These are phyloP conservation scores for Aspergillus sergii DNA, from an alignment of 2,329 filamentous ascomycete species.

Conservation along the genomic window DNA sequence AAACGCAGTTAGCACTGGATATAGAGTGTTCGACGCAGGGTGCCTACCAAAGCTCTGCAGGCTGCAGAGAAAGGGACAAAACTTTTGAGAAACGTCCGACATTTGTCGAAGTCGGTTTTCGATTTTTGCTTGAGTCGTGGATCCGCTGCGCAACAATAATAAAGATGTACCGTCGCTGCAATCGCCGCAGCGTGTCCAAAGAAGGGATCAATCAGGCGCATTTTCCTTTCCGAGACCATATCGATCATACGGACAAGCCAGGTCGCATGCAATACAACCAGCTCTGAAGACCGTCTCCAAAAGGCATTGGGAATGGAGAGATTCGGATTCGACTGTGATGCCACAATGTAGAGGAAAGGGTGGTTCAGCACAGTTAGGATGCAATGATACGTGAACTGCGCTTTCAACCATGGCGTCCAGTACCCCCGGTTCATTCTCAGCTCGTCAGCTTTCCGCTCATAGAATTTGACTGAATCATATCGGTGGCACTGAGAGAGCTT, in stretches of 20 bases:
- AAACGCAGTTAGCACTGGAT: slow-evolving; percentile 9
- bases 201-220: slow-evolving; percentile 55
- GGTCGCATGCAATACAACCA: slow-evolving; percentile 55
- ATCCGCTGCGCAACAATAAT: slow-evolving; percentile 56
- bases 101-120: slow-evolving; percentile 56
- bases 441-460: slow-evolving; percentile 52
- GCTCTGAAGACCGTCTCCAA: slow-evolving; percentile 56
- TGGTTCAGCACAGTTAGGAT: slow-evolving; percentile 57
- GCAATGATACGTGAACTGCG: slow-evolving; percentile 57
- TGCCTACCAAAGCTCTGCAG: slow-evolving; percentile 49
- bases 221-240: slow-evolving; percentile 55
- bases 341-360: slow-evolving; percentile 57
- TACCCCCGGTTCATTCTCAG: slow-evolving; percentile 50
- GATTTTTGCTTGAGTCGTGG: slow-evolving; percentile 54
- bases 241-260: slow-evolving; percentile 60
- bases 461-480: slow-evolving; percentile 57
- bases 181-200: slow-evolving; percentile 56
- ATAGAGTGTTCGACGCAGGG: neutral
- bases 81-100: slow-evolving; percentile 52
- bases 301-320: slow-evolving; percentile 58
- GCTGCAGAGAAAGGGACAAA: slow-evolving; percentile 53
- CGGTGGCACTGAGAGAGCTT: slow-evolving; percentile 53
- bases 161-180: slow-evolving; percentile 57
- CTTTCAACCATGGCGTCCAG: slow-evolving; percentile 56
- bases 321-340: slow-evolving; percentile 55